phyloP scores from a whole-genome alignment of 495 filamentous ascomycete genomes.

The Durotheca rogersii region DNA sequence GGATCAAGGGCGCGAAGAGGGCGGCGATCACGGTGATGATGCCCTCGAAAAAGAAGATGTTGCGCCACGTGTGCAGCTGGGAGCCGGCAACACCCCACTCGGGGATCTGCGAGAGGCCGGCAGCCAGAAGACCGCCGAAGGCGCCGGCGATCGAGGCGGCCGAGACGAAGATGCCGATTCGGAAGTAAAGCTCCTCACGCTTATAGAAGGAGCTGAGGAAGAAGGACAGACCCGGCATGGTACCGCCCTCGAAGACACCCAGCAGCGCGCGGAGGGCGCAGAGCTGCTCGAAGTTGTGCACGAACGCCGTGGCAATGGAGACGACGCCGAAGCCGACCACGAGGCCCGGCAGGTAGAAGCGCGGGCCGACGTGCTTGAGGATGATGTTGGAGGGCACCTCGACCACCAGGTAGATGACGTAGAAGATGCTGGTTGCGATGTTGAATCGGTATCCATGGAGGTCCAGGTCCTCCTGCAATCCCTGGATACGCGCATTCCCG shows the following conservation, averaged over 20 bases:
- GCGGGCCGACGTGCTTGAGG: conserved; percentile 59
- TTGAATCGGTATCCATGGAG: conserved; percentile 57
- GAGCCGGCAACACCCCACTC: conserved; percentile 47
- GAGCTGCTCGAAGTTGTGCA: conserved; percentile 45
- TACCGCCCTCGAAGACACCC: conserved; percentile 55
- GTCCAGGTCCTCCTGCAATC: conserved; percentile 54
- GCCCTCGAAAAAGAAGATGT: conserved; percentile 68
- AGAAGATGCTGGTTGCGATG: conserved; percentile 60
- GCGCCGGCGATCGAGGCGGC: conserved; percentile 57
- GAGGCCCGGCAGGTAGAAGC: conserved; percentile 63
- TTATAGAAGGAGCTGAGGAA: conserved; percentile 60
- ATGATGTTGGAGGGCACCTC: conserved; percentile 67
- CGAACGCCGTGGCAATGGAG: conserved; percentile 49
- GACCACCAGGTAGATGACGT: conserved; percentile 67
- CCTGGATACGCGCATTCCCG: conserved; percentile 64
- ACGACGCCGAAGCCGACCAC: conserved; percentile 52
- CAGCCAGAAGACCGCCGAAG: conserved; percentile 57
- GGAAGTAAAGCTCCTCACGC: conserved; percentile 54
- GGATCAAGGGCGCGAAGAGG: conserved; percentile 50
- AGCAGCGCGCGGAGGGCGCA: conserved; percentile 44
- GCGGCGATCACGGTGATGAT: conserved; percentile 55
- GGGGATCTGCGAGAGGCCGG: conserved; percentile 52
- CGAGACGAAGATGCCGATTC: conserved; percentile 59
- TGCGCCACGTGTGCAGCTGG: conserved; percentile 58
- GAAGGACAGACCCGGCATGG: conserved; percentile 59